phyloP scores from a whole-genome alignment of 495 filamentous ascomycete species.

The Penicillium manginii region DNA sequence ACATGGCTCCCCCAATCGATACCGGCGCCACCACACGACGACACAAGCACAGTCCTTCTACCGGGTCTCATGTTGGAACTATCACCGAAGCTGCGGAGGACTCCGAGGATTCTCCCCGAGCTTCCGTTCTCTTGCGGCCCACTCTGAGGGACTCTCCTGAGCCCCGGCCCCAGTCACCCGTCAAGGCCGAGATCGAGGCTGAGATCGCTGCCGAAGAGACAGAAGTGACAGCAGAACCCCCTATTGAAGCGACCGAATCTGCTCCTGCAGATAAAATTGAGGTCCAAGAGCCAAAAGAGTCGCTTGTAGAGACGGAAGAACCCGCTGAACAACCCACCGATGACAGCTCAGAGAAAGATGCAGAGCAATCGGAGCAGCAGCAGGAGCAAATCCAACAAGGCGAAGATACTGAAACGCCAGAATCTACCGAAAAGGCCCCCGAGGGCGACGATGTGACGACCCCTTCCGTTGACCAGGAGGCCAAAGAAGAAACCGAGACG shows the following conservation, averaged over 20 bases:
- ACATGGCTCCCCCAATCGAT: slow-evolving; percentile 47
- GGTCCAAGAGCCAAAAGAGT: slow-evolving; percentile 5
- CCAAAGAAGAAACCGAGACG: slow-evolving; percentile 15
- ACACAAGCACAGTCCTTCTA: slow-evolving; percentile 74
- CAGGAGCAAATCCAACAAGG: slow-evolving; percentile 10
- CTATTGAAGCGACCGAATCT: not conserved
- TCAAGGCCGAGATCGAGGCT: slow-evolving; percentile 7
- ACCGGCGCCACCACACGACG: slow-evolving; percentile 70
- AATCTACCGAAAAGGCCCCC: slow-evolving; percentile 8
- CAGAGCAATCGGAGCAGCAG: slow-evolving; percentile 5
- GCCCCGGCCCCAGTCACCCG: slow-evolving; percentile 15
- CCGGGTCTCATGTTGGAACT: slow-evolving; percentile 72
- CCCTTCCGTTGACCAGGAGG: slow-evolving; percentile 11
- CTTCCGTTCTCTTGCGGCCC: slow-evolving; percentile 18
- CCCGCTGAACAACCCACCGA: slow-evolving; percentile 7
- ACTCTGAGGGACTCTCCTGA: slow-evolving; percentile 22
- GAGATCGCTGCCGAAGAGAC: slow-evolving; percentile 9
- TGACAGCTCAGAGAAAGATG: not conserved
- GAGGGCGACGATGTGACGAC: slow-evolving; percentile 18
- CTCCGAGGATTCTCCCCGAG: slow-evolving; percentile 36
- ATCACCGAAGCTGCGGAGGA: slow-evolving; percentile 76
- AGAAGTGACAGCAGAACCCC: not conserved
- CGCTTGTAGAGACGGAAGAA: slow-evolving; percentile 8
- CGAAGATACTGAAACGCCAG: slow-evolving; percentile 1
- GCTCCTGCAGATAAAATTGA: slow-evolving; percentile 5